Base-by-base conservation (phyloP, 371 early-diverging fungal species). In the Apophysomyces trapeziformis region DNA sequence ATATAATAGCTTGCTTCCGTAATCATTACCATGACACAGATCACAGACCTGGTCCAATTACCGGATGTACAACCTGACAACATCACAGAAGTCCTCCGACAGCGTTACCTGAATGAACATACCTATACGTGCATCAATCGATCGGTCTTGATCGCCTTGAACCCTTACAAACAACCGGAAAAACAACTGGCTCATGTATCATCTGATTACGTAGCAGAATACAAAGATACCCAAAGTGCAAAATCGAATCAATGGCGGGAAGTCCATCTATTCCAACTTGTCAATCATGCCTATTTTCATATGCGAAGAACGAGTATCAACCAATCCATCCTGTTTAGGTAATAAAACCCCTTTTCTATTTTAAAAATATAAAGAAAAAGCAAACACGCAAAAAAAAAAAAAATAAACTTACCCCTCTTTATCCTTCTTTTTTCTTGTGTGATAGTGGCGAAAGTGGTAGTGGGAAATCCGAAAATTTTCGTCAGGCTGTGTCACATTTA, bases 381-480 rank as follows among this genome's bases (percentile, higher is more conserved):
- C 32, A 26, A 26, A 26, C 32, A 26, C 32, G 32, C 32, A 26
- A 41, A 41, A 41, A 41, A 41, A 41, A 41, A 41, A 41, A 41
- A 41, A 41, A 41, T 11, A 41, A 41, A 11, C 41, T 50, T 50
- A 50, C 16, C 9, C 21, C 21, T 21, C 16, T 21, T 50, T 21
- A 50, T 46, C 43, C 36, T 64, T 62, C n/a, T 63, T 63, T 60
- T 38, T 58, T 38, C 11, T 54, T n/a, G 18, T 16, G 60, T n/a
- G 60, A 61, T 84, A 94, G 93, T 74, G 97, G 97, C 54, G 94
- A 95, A 68, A 81, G 90, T 39, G 95, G 91, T 38, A 88, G 93
- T 60, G 97, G 97, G 58, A 97, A 95, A 77, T 85, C 93, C 4
- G 90, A 91, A 68, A 84, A 87, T 44, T 80, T 82, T 35, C 78